These are phyloP conservation scores for Tympanopsis confertula DNA, from an alignment of 2,329 filamentous ascomycete genomes.

Conservation along the genomic window DNA sequence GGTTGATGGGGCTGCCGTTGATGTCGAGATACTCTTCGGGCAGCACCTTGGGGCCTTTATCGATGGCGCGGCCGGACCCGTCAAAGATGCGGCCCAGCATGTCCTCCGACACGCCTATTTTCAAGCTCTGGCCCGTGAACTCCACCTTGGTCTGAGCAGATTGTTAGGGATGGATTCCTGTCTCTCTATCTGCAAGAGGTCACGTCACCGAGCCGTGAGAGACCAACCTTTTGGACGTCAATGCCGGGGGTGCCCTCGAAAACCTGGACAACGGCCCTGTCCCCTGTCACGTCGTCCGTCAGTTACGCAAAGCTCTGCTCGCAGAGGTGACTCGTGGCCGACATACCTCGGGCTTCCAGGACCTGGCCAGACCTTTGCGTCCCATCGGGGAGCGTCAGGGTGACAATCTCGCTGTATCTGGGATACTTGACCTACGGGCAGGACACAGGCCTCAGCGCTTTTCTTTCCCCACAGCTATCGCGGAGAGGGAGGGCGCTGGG, in stretches of 20 bases:
- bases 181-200: background rate
- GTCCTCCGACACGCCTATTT: slow-evolving; percentile 97
- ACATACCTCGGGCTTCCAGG: slow-evolving; percentile 83
- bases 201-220: background rate
- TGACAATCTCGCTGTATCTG: slow-evolving; percentile 94
- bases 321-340: background rate
- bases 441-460: slow-evolving; percentile 10
- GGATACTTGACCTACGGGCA: slow-evolving; percentile 79
- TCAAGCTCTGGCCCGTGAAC: slow-evolving; percentile 92
- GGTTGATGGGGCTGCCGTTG: slow-evolving; percentile 97
- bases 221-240: slow-evolving; percentile 88
- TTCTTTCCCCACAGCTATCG: slow-evolving; percentile 5
- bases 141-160: slow-evolving; percentile 73
- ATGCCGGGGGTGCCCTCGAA: slow-evolving; percentile 96
- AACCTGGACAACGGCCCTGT: slow-evolving; percentile 90
- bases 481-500: slow-evolving; percentile 6
- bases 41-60: slow-evolving; percentile 96
- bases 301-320: background rate
- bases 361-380: slow-evolving; percentile 89
- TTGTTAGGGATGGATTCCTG: slow-evolving; percentile 6
- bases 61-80: slow-evolving; percentile 92
- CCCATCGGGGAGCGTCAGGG: slow-evolving; percentile 88
- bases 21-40: slow-evolving; percentile 98
- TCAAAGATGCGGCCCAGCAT: slow-evolving; percentile 99
- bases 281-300: slow-evolving; percentile 42